Evolutionary conservation across 331 rosid species (phyloP), one percentile per base, ranked within the genome.

Genomic region (Erythrophleum ivorense): DNA sequence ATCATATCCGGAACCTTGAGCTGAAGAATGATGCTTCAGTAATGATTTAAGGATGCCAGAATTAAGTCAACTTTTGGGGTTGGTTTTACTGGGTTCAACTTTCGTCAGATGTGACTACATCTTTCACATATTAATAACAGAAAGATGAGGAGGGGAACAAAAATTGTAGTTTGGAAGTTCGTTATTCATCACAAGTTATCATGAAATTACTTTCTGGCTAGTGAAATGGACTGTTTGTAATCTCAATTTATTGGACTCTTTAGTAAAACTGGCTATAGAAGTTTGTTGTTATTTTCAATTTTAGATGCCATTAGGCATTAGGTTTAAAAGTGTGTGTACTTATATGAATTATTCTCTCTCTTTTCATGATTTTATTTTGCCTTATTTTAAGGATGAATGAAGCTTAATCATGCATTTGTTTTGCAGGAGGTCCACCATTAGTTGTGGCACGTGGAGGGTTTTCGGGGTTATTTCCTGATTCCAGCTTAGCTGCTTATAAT

Each of bases 401-500:
- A 68, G 81, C 72, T 66, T 52, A 63, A 71, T 40, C 16, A 15
- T 38, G 15, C 48, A 7, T 36, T 72, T 82, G 52, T 76, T 81
- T 86, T 86, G 82, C 90, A 96, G 99, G 99, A 69, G 66, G 21
- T 46, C 38, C 81, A 2, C 99, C 99, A 1, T 36, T 87, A 72
- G 97, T 91, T 19, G 48, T 96, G 48, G 97, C 99, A 9, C 94
- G 86, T 0, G 99, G 99, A 59, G 99, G 99, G 8, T 91, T 96
- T 85, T 92, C 99, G 0, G 99, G 99, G 76, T 33, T 96, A 54
- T 88, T 94, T 84, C 94, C 99, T 1, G 98, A 90, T 89, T 94
- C 94, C 10, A 92, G 94, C 74, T n/a, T 0, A 0, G 0, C 0
- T 45, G 95, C 97, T 3, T 96, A 84, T 80, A 29, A 0, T 34